Conservation (phyloP, 148 eudicot genomes). For the Rhododendron griersonianum region DNA sequence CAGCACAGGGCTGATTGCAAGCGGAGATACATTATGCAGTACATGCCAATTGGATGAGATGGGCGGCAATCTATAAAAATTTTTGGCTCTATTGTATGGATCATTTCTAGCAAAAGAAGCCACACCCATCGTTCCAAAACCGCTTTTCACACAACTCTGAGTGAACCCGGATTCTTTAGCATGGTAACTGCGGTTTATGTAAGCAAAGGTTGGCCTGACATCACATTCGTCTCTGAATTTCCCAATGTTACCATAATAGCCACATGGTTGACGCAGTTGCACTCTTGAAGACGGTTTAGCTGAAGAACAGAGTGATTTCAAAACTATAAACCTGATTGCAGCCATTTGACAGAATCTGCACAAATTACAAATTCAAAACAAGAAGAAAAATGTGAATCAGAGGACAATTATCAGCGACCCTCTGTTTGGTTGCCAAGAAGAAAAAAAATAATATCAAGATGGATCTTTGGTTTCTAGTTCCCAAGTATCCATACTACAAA, state of each 20-base stretch:
- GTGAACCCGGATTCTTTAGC: slow-evolving; percentile 13
- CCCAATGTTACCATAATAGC: background rate
- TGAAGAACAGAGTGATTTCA: slow-evolving; percentile 32
- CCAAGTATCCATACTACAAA: background rate
- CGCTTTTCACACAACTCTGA: slow-evolving; percentile 6
- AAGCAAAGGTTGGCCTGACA: slow-evolving; percentile 28
- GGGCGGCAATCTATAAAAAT: slow-evolving; percentile 1
- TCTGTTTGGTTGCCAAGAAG: background rate
- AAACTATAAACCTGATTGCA: slow-evolving; percentile 11
- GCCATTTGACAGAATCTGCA: background rate
- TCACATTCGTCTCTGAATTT: slow-evolving; percentile 8
- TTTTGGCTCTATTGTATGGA: slow-evolving; percentile 18
- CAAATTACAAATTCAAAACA: background rate
- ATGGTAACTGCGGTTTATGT: slow-evolving; percentile 25
- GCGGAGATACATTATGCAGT: slow-evolving; percentile 21
- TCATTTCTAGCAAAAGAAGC: slow-evolving; percentile 18
- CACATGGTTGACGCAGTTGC: slow-evolving; percentile 1
- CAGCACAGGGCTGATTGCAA: slow-evolving; percentile 25
- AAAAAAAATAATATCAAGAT: background rate
- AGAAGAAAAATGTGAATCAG: background rate
- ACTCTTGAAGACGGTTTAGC: slow-evolving; percentile 14
- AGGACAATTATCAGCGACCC: background rate
- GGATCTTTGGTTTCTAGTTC: background rate
- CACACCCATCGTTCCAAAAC: background rate
- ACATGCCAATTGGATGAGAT: background rate